Conservation (phyloP, 768 basidiomycete species). For the Auriscalpium vulgare region DNA sequence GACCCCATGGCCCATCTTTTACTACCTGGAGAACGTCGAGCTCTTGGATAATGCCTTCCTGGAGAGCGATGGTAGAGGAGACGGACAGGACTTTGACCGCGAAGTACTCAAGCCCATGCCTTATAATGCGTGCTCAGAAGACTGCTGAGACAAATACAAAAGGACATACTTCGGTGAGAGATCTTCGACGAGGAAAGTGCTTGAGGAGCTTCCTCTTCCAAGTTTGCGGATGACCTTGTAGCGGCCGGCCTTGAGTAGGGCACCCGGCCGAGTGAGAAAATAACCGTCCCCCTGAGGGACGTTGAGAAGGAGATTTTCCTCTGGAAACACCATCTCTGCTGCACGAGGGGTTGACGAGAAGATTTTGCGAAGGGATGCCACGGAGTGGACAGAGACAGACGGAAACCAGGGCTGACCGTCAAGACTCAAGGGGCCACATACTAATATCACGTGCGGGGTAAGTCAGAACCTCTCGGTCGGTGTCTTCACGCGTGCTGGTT, state of each 20-base stretch:
- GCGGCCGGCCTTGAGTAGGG: neutral
- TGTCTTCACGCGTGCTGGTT: no score
- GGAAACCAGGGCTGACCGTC: no score
- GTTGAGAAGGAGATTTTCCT: no score
- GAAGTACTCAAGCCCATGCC: neutral
- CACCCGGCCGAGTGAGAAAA: neutral
- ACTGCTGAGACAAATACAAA: neutral
- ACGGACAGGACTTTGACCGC: neutral
- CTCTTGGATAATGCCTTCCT: neutral
- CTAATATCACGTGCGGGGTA: no score
- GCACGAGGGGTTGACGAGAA: no score
- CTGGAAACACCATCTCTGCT: no score
- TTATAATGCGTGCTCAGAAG: no score
- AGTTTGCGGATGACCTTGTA: neutral
- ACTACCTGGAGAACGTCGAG: neutral
- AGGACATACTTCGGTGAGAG: neutral
- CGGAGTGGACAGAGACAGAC: no score
- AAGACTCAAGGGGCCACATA: no score
- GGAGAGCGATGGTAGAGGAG: neutral
- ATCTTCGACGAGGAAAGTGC: neutral
- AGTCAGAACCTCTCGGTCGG: no score
- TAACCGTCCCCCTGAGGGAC: neutral
- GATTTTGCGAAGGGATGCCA: no score
- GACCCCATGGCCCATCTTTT: neutral
- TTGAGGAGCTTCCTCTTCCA: neutral